phyloP scores from a whole-genome alignment of 208 protist species.

The Herpetomonas tarakana region DNA sequence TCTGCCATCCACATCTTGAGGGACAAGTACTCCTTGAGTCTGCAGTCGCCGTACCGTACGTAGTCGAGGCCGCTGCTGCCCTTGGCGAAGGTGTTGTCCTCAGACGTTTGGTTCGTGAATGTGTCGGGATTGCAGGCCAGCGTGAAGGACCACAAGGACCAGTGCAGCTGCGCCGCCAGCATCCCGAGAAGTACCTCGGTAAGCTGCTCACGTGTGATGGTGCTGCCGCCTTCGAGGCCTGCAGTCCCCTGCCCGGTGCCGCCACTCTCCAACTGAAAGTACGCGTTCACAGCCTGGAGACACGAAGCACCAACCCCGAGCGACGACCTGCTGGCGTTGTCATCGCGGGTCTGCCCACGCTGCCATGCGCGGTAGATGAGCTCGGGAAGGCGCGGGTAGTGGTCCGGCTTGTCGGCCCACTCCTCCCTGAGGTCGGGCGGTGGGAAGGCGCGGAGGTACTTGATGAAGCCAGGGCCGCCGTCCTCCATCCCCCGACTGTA shows the following conservation, averaged over 20 bases:
- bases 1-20: constrained; percentile 67
- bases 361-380: constrained; percentile 65
- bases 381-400: constrained; percentile 72
- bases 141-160: constrained; percentile 76
- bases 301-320: constrained; percentile 3
- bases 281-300: background rate
- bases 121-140: constrained; percentile 62
- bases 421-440: constrained; percentile 32
- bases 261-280: constrained; percentile 22
- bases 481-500: constrained; percentile 71
- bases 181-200: constrained; percentile 75
- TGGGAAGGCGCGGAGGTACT: constrained; percentile 64
- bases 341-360: constrained; percentile 1
- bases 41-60: constrained; percentile 72
- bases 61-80: constrained; percentile 84
- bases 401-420: constrained; percentile 52
- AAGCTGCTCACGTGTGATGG: constrained; percentile 49
- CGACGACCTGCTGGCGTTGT: background rate
- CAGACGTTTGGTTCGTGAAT: constrained; percentile 42
- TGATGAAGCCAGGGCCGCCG: constrained; percentile 75
- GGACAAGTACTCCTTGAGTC: constrained; percentile 71
- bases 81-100: constrained; percentile 47
- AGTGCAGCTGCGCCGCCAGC: constrained; percentile 70
- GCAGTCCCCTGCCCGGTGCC: background rate
- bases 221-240: constrained; percentile 7